phyloP scores from a whole-genome alignment of 2,329 filamentous ascomycete genomes.

The Venturia effusa region DNA sequence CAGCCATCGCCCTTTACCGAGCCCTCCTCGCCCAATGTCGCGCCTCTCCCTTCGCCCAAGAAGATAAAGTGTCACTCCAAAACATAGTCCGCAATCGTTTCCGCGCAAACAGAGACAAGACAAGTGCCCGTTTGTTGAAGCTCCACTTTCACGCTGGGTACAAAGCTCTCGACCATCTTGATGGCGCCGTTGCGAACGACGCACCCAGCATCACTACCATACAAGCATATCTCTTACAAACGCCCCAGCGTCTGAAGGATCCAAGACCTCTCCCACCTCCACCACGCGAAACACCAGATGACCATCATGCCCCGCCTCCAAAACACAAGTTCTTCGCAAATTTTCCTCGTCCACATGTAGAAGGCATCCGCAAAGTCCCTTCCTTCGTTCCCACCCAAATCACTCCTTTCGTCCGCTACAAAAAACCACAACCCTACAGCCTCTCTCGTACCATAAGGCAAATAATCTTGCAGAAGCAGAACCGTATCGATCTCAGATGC shows the following conservation, averaged over 20 bases:
- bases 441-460: constrained; percentile 48
- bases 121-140: constrained; percentile 49
- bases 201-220: constrained; percentile 19
- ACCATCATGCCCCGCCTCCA: constrained; percentile 27
- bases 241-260: constrained; percentile 21
- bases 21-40: constrained; percentile 52
- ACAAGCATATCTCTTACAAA: constrained; percentile 17
- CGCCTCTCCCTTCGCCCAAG: constrained; percentile 41
- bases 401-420: constrained; percentile 54
- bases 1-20: constrained; percentile 61
- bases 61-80: constrained; percentile 41
- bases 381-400: constrained; percentile 43
- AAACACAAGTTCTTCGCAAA: constrained; percentile 36
- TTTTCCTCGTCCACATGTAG: constrained; percentile 38
- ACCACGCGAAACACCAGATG: constrained; percentile 15
- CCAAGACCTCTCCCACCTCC: constrained; percentile 28
- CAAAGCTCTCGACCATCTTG: constrained; percentile 38
- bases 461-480: constrained; percentile 36
- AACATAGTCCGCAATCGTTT: constrained; percentile 54
- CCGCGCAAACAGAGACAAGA: constrained; percentile 45
- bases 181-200: constrained; percentile 27
- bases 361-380: constrained; percentile 48
- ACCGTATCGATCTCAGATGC: constrained; percentile 28
- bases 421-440: constrained; percentile 52
- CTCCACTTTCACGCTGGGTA: constrained; percentile 58